Conservation (phyloP, 176 grass and related monocot genomes). For the Saccharum spontaneum region DNA sequence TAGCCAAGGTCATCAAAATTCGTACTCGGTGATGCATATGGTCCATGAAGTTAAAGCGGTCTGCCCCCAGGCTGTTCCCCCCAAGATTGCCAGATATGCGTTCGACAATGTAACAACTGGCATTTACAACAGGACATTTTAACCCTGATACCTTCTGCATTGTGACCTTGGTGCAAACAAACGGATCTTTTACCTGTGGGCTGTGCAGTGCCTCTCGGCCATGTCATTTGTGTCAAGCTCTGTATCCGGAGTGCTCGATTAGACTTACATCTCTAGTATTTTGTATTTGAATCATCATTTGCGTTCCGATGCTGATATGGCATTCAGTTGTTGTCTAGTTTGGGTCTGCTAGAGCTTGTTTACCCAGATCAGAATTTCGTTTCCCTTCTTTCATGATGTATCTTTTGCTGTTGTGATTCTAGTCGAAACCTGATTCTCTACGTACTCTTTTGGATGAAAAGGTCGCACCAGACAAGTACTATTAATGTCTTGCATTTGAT, state of each 20-base stretch:
- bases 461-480: not conserved
- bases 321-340: constrained; percentile 22
- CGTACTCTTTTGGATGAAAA: not conserved
- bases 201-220: not conserved
- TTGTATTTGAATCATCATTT: constrained; percentile 8
- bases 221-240: not conserved
- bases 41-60: not conserved
- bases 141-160: constrained; percentile 30
- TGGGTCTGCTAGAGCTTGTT: not conserved
- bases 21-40: not conserved
- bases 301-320: not conserved
- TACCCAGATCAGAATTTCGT: not conserved
- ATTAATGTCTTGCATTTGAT: not conserved
- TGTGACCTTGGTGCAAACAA: constrained; percentile 2
- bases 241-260: not conserved
- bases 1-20: constrained; percentile 20
- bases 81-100: not conserved
- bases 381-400: not conserved
- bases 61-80: not conserved
- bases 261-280: not conserved
- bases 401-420: not conserved
- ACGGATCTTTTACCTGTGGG: not conserved
- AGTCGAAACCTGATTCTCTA: not conserved
- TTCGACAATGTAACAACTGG: constrained; percentile 9
- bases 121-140: constrained; percentile 49